These are phyloP conservation scores for Aegilops tauschii DNA, from an alignment of 176 grass and related monocot genomes.

Conservation along the genomic window DNA sequence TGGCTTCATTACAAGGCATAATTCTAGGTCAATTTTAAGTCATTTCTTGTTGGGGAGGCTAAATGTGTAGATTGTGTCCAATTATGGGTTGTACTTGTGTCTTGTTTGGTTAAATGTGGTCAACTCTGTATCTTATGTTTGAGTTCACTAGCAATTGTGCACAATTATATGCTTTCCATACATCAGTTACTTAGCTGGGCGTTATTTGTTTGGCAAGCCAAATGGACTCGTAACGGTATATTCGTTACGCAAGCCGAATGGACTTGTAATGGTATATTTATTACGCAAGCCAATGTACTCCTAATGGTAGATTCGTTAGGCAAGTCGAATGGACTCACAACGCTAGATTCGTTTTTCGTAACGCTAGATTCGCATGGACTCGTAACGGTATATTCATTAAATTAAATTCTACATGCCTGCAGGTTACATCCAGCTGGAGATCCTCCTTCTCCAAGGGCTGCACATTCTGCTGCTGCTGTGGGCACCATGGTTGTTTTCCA, in stretches of 20 bases:
- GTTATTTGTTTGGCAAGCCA: not conserved
- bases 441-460: conserved; percentile 82
- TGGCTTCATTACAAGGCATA: not conserved
- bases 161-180: not conserved
- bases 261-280: not conserved
- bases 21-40: conserved; percentile 9
- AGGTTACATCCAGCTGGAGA: conserved; percentile 79
- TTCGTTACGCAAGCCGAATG: not conserved
- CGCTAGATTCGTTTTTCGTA: not conserved
- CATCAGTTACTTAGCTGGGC: not conserved
- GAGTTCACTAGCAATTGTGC: not conserved
- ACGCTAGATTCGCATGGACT: not conserved
- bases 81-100: not conserved
- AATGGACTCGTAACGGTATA: not conserved
- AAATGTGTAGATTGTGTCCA: not conserved
- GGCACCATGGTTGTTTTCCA: conserved; percentile 98
- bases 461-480: conserved; percentile 77
- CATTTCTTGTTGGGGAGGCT: not conserved
- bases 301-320: not conserved
- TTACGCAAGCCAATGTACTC: not conserved
- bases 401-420: conserved; percentile 18
- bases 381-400: not conserved
- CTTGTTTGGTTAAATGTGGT: not conserved
- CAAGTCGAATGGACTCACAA: not conserved
- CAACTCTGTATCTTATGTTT: conserved; percentile 13